phyloP scores from a whole-genome alignment of 176 grass and related monocot species.

The Miscanthus lutarioriparius region DNA sequence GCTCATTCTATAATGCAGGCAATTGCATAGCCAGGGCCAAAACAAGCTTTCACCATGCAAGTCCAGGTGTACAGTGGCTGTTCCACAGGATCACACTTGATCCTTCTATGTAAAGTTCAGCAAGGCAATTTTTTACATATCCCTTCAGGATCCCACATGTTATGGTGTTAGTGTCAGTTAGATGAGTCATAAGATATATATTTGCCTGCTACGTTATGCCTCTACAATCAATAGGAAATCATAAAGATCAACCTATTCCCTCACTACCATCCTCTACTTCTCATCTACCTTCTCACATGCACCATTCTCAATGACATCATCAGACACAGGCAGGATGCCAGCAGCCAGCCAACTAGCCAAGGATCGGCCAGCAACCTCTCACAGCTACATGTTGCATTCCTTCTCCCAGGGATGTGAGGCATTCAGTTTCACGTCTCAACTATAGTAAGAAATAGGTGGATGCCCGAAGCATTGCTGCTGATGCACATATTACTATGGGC shows the following conservation, averaged over 20 bases:
- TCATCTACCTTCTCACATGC: not conserved
- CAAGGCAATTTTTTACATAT: not conserved
- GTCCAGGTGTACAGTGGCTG: not conserved
- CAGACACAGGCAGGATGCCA: not conserved
- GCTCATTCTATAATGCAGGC: not conserved
- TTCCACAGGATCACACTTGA: not conserved
- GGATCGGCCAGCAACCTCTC: not conserved
- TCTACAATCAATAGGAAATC: not conserved
- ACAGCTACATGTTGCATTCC: not conserved
- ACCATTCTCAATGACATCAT: not conserved
- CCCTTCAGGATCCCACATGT: not conserved
- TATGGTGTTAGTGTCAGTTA: not conserved
- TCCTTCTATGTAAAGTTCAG: not conserved
- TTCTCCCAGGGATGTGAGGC: not conserved
- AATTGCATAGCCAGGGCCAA: not conserved
- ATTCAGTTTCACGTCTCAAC: constrained; percentile 4
- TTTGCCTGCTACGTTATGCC: not conserved
- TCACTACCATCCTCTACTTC: not conserved
- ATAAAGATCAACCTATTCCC: not conserved
- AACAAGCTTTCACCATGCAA: not conserved
- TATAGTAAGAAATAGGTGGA: constrained; percentile 12
- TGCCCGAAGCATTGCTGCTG: not conserved
- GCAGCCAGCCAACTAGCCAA: not conserved
- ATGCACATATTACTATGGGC: not conserved
- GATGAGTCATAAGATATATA: not conserved